Evolutionary conservation across 345 rosid species (phyloP), one percentile per base, ranked within the genome.

Genomic region (Hypericum perforatum): DNA sequence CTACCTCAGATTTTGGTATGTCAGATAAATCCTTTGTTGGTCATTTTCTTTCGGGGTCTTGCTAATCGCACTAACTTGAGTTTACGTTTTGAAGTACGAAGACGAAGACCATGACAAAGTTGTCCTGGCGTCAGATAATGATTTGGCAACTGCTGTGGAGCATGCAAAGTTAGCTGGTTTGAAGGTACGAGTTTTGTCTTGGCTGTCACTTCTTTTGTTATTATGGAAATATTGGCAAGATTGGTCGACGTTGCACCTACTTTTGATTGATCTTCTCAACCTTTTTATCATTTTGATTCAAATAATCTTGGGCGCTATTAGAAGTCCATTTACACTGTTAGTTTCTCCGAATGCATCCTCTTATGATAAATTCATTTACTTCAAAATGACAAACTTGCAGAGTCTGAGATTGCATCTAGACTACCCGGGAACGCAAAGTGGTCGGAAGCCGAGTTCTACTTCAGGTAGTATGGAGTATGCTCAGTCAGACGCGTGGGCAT

Each of bases 51-150:
- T 4, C 32, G 16, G 22, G 39, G 68, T 22, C 41, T 12, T 51
- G 29, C 0, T 29, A 6, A 16, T 41, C 48, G 6, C 63, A 39
- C 68, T 72, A 51, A 50, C 56, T 49, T 37, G 52, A 65, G 58
- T 44, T 48, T 9, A 9, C 44, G 37, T 32, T 63, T 12, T 65
- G 46, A 62, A 94, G 99, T 94, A 94, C 62, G 99, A 94, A 74
- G 99, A 94, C 43, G 99, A 86, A 61, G 99, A 94, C 69, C 84
- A 59, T 13, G 99, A 94, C 71, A 86, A 86, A 79, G 95, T 86
- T 60, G 79, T 89, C 57, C 69, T 94, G 67, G 85, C 84, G 57
- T 82, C 95, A 41, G 97, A 94, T 47, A 64, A 70, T 56, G 99
- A 94, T 63, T 95, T 94, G 60, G 55, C 58, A 41, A 82, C 85